These are phyloP conservation scores for Ricinus communis DNA, from an alignment of 345 rosid genomes.

Conservation along the genomic window DNA sequence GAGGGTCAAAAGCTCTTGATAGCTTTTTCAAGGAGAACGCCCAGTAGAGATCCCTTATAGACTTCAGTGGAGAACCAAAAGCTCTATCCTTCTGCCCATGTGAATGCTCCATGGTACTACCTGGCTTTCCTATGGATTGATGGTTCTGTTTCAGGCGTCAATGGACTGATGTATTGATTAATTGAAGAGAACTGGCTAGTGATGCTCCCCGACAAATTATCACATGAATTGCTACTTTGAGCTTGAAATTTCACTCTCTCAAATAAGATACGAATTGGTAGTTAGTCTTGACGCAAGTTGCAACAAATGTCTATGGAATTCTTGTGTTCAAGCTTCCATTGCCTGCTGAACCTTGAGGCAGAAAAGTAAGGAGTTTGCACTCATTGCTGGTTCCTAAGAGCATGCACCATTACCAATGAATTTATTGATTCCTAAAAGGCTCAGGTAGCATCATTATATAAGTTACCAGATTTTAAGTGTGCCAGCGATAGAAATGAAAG, in stretches of 20 bases:
- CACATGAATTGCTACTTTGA: no score
- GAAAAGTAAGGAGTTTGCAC: neutral
- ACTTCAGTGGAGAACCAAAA: neutral
- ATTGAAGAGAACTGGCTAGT: neutral
- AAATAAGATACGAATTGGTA: neutral
- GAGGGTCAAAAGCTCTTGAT: conserved; percentile 34
- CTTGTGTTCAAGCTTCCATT: neutral
- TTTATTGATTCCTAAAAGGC: neutral
- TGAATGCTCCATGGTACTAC: no score
- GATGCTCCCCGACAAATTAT: neutral
- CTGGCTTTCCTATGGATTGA: no score
- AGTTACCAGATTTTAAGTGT: neutral
- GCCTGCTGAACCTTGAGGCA: neutral
- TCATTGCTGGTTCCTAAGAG: neutral
- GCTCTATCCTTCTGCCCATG: neutral
- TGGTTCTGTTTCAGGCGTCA: neutral
- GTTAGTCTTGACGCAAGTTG: neutral
- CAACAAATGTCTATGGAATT: neutral
- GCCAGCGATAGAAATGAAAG: neutral
- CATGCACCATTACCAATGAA: neutral
- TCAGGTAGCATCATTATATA: neutral
- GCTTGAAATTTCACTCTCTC: neutral
- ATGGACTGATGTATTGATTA: neutral
- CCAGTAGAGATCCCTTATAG: neutral
- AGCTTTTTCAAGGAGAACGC: conserved; percentile 36